These are phyloP conservation scores for Ambrosia artemisiifolia DNA, from an alignment of 129 eudicot genomes.

Conservation along the genomic window DNA sequence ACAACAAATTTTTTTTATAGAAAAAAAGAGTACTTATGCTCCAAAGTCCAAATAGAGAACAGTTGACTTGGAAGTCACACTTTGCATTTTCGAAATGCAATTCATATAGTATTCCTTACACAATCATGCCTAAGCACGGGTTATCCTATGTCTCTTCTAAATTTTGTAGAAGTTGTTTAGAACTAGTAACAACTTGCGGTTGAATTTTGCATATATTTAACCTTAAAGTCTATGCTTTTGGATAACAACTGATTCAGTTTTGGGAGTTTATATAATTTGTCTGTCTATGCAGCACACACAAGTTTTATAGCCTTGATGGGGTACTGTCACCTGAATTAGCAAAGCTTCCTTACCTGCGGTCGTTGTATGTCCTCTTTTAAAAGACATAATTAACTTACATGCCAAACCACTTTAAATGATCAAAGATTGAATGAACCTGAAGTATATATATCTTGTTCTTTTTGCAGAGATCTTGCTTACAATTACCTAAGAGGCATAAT, in stretches of 20 bases:
- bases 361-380: slow-evolving; percentile 49
- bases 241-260: background rate
- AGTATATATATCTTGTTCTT: slow-evolving; percentile 13
- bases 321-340: slow-evolving; percentile 66
- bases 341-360: slow-evolving; percentile 63
- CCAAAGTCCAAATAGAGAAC: background rate
- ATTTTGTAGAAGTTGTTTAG: background rate
- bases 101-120: background rate
- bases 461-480: slow-evolving; percentile 75
- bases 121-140: background rate
- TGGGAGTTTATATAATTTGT: slow-evolving; percentile 8
- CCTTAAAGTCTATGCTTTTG: slow-evolving; percentile 14
- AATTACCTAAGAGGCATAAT: slow-evolving; percentile 67
- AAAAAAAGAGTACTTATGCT: background rate
- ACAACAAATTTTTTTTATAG: background rate
- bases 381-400: background rate
- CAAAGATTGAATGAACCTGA: background rate
- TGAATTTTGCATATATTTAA: slow-evolving; percentile 2
- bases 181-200: background rate
- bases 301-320: slow-evolving; percentile 75
- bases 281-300: slow-evolving; percentile 57
- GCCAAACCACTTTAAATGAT: background rate
- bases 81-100: background rate
- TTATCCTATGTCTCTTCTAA: background rate
- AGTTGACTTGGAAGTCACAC: slow-evolving; percentile 16